phyloP scores from a whole-genome alignment of 2,329 filamentous ascomycete genomes.

The Xylaria sp. region DNA sequence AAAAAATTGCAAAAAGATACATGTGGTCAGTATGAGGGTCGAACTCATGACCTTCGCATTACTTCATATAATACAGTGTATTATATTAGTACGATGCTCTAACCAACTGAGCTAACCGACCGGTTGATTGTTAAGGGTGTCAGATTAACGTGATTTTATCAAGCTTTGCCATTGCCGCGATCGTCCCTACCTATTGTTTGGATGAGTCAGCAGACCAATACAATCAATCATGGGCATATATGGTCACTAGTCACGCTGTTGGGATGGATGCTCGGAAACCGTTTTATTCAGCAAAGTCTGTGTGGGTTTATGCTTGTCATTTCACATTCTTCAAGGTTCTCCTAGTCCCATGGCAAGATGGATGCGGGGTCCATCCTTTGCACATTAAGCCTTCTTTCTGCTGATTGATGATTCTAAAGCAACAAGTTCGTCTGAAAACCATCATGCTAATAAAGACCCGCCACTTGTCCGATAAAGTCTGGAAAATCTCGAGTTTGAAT shows the following conservation, averaged over 20 bases:
- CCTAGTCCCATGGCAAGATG: conserved; percentile 29
- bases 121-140: conserved; percentile 5
- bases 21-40: conserved; percentile 21
- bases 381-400: conserved; percentile 28
- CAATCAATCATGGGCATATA: conserved; percentile 31
- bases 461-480: conserved; percentile 28
- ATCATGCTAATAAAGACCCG: conserved; percentile 28
- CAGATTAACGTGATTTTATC: conserved; percentile 14
- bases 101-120: conserved; percentile 24
- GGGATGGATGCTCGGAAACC: conserved; percentile 29
- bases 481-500: conserved; percentile 30
- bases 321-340: conserved; percentile 29
- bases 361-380: conserved; percentile 27
- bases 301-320: conserved; percentile 29
- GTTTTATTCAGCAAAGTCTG: conserved; percentile 31
- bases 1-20: background rate
- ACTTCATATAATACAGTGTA: no score
- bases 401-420: conserved; percentile 28
- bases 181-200: conserved; percentile 23
- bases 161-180: conserved; percentile 21
- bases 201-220: conserved; percentile 26
- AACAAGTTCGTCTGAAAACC: conserved; percentile 30
- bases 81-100: conserved; percentile 21
- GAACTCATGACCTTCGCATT: conserved; percentile 25
- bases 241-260: conserved; percentile 29